A percentile compares a stretch with the other conserved stretches of the same genome.
Evolutionary conservation across 352 stramenopile genomes (phyloP).

Genomic region (Globisporangium irregulare): DNA sequence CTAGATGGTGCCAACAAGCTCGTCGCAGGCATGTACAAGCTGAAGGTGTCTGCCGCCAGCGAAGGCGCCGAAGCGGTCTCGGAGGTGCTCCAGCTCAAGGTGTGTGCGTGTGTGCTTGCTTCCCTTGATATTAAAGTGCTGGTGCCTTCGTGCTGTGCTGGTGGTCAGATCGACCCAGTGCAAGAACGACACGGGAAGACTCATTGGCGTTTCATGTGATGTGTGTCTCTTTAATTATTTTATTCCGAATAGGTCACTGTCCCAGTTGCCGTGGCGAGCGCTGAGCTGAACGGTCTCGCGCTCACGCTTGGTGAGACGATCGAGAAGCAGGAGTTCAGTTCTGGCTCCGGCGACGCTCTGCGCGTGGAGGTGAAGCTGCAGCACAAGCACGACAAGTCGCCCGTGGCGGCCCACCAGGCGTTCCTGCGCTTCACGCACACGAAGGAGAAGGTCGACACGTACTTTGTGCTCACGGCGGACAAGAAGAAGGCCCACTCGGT

Average conservation of each 20-base stretch:
- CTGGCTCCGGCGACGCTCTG: constrained; percentile 52
- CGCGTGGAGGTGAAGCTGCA: constrained; percentile 59
- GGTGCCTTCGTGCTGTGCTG: background rate
- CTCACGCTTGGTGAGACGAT: constrained; percentile 58
- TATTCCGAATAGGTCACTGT: constrained; percentile 42
- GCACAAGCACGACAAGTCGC: constrained; percentile 47
- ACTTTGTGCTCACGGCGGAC: constrained; percentile 68
- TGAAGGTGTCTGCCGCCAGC: constrained; percentile 57
- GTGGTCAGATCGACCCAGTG: constrained; percentile 6
- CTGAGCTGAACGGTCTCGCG: constrained; percentile 49
- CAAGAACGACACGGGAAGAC: background rate
- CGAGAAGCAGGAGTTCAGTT: constrained; percentile 48
- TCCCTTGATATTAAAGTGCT: background rate
- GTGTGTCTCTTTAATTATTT: background rate
- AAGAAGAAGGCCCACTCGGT: constrained; percentile 33
- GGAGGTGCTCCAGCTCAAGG: constrained; percentile 71
- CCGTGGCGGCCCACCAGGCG: constrained; percentile 67
- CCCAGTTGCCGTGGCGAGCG: constrained; percentile 50
- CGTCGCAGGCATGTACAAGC: constrained; percentile 72
- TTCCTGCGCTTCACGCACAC: constrained; percentile 73
- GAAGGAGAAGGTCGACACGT: constrained; percentile 54
- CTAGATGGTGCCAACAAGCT: constrained; percentile 45
- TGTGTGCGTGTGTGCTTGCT: background rate
- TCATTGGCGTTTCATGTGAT: background rate
- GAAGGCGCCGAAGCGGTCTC: constrained; percentile 40